Evolutionary conservation across 108 stramenopile species (phyloP).

Genomic region (Poteriospumella lacustris): DNA sequence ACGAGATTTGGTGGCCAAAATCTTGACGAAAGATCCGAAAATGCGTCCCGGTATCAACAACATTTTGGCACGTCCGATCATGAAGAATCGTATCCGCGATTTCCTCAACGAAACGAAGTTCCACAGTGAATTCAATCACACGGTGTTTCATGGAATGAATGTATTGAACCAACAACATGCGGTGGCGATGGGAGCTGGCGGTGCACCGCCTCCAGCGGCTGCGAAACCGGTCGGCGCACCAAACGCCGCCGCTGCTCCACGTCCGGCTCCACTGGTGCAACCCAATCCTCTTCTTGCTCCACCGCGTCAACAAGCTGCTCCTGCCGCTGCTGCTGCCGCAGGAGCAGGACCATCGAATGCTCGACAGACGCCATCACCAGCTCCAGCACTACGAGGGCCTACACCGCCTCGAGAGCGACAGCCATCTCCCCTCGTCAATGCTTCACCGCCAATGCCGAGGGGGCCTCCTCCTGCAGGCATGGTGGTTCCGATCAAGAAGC

Average conservation of each 20-base stretch:
- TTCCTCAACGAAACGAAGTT: conserved; percentile 46
- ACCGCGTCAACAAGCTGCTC: neutral
- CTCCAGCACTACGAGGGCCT: neutral
- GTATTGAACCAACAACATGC: neutral
- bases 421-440: neutral
- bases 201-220: neutral
- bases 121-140: conserved; percentile 43
- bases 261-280: neutral
- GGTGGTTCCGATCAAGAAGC: no score
- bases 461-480: neutral
- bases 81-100: conserved; percentile 35
- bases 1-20: conserved; percentile 30
- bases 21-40: conserved; percentile 46
- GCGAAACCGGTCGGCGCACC: neutral
- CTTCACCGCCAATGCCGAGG: neutral
- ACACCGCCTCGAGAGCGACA: neutral
- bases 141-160: conserved; percentile 32
- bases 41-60: conserved; percentile 36
- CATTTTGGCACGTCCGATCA: conserved; percentile 20
- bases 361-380: neutral
- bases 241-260: neutral
- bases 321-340: neutral
- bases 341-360: neutral
- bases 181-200: neutral
- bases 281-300: neutral